Evolutionary conservation across 2,329 filamentous ascomycete genomes (phyloP).

Genomic region (Coniochaeta prunicola): DNA sequence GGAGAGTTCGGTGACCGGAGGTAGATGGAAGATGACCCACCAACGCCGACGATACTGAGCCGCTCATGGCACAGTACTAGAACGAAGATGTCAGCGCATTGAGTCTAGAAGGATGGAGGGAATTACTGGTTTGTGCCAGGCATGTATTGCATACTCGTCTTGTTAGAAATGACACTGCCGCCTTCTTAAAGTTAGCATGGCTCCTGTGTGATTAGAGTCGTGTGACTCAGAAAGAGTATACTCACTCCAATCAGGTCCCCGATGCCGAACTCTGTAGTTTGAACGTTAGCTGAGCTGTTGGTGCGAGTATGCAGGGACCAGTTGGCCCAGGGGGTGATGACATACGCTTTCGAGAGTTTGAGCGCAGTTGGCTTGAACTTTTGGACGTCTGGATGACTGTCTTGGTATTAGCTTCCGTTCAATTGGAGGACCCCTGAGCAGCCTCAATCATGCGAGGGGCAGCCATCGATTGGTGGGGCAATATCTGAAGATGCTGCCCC

Average conservation of each 20-base stretch:
- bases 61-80: conserved; percentile 93
- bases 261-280: conserved; percentile 71
- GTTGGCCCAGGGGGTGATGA: conserved; percentile 19
- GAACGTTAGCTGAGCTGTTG: conserved; percentile 30
- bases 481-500: conserved; percentile 18
- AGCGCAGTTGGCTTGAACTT: conserved; percentile 95
- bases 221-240: conserved; percentile 19
- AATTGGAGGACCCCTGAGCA: background rate
- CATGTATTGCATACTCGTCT: conserved; percentile 65
- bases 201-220: conserved; percentile 13
- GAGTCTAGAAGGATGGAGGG: background rate
- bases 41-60: conserved; percentile 93
- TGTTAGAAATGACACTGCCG: conserved; percentile 81
- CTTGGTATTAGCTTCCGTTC: conserved; percentile 11
- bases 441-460: background rate
- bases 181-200: conserved; percentile 42
- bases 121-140: background rate
- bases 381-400: conserved; percentile 82
- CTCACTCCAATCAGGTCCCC: conserved; percentile 98
- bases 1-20: conserved; percentile 11
- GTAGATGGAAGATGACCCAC: conserved; percentile 41
- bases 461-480: background rate
- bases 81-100: conserved; percentile 18
- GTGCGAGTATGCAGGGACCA: conserved; percentile 14
- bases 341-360: conserved; percentile 89